A percentile compares a stretch with the other conserved stretches of the same genome.
Evolutionary conservation across 768 basidiomycete genomes (phyloP).

Genomic region (Phaeolepiota aurea): DNA sequence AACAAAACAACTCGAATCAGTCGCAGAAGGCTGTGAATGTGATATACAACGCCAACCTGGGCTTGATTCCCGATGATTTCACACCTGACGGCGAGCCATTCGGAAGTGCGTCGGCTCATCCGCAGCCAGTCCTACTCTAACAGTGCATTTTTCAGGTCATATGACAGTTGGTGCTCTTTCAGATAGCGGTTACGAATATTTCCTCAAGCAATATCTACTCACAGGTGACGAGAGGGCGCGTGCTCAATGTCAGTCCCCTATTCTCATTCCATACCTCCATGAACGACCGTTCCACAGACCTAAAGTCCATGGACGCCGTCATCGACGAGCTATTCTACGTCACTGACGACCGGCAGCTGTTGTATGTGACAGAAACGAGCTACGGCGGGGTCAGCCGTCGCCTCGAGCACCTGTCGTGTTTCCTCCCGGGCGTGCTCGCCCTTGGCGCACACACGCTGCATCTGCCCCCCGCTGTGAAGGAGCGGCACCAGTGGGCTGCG

Average conservation of each 20-base stretch:
- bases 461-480: slow-evolving; percentile 22
- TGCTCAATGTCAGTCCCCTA: slow-evolving; percentile 42
- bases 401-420: slow-evolving; percentile 60
- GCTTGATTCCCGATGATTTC: slow-evolving; percentile 27
- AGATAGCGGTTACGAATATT: slow-evolving; percentile 63
- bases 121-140: neutral
- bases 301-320: slow-evolving; percentile 43
- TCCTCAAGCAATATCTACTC: slow-evolving; percentile 57
- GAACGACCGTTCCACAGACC: slow-evolving; percentile 20
- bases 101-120: slow-evolving; percentile 13
- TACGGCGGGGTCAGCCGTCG: slow-evolving; percentile 26
- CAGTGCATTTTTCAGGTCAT: slow-evolving; percentile 18
- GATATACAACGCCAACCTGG: slow-evolving; percentile 22
- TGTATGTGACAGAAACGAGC: slow-evolving; percentile 46
- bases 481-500: slow-evolving; percentile 52
- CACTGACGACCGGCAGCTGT: slow-evolving; percentile 40
- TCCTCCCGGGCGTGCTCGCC: slow-evolving; percentile 54
- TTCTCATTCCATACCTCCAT: neutral
- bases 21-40: slow-evolving; percentile 29
- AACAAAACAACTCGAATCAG: slow-evolving; percentile 11
- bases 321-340: slow-evolving; percentile 47
- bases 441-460: slow-evolving; percentile 42
- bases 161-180: slow-evolving; percentile 48
- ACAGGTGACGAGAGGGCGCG: slow-evolving; percentile 36
- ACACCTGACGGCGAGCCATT: slow-evolving; percentile 14